phyloP scores from a whole-genome alignment of 805 yeast species.

The Monosporozyma siamensis region DNA sequence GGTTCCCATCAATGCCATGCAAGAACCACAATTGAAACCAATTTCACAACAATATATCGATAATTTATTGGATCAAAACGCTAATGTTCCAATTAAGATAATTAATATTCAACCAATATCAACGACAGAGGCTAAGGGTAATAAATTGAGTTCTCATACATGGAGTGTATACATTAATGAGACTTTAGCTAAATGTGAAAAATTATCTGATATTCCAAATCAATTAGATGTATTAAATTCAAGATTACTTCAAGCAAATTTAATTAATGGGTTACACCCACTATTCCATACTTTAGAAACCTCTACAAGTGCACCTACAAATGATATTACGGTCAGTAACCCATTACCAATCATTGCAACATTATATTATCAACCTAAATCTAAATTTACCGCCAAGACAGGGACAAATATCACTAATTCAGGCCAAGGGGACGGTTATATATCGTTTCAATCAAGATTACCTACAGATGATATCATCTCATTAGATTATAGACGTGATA shows the following conservation, averaged over 20 bases:
- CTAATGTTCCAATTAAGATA: constrained; percentile 20
- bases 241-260: constrained; percentile 17
- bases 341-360: constrained; percentile 4
- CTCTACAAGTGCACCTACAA: background rate
- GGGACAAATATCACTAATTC: constrained; percentile 89
- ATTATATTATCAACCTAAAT: constrained; percentile 8
- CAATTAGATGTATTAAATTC: constrained; percentile 22
- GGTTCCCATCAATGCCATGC: background rate
- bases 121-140: constrained; percentile 7
- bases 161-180: constrained; percentile 21
- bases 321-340: background rate
- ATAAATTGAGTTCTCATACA: constrained; percentile 14
- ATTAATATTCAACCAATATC: constrained; percentile 13
- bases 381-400: constrained; percentile 66
- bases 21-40: background rate
- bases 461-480: constrained; percentile 58
- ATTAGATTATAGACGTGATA: constrained; percentile 49
- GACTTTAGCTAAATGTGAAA: constrained; percentile 21
- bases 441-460: constrained; percentile 56
- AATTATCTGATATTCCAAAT: constrained; percentile 19
- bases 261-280: constrained; percentile 7
- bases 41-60: constrained; percentile 8
- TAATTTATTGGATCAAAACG: constrained; percentile 9
- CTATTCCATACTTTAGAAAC: constrained; percentile 1
- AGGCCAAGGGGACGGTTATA: constrained; percentile 89